phyloP scores from a whole-genome alignment of 2,329 filamentous ascomycete genomes.

The Colletotrichum euphorbiae region DNA sequence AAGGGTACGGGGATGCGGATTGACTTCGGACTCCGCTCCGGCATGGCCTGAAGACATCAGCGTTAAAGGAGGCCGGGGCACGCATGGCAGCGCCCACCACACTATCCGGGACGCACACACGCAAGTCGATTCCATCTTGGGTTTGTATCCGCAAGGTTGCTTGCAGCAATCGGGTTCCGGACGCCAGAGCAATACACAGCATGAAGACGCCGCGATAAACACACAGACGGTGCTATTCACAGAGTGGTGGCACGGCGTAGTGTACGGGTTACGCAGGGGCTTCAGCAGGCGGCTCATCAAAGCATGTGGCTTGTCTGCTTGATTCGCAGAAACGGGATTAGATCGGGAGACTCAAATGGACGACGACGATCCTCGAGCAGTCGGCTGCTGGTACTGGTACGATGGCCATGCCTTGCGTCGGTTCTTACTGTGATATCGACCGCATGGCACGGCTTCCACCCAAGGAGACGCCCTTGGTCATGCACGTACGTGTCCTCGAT shows the following conservation, averaged over 20 bases:
- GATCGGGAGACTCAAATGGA: no score
- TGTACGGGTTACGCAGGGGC: not conserved
- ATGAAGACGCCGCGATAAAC: slow-evolving; percentile 4
- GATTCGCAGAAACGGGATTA: not conserved
- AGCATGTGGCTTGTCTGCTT: not conserved
- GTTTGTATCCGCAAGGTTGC: not conserved
- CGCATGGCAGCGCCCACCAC: not conserved
- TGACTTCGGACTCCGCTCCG: slow-evolving; percentile 44
- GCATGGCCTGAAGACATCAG: slow-evolving; percentile 41
- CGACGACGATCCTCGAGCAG: slow-evolving; percentile 4
- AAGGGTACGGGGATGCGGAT: slow-evolving; percentile 30
- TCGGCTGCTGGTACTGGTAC: slow-evolving; percentile 6
- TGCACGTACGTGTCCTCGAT: slow-evolving; percentile 15
- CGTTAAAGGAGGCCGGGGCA: slow-evolving; percentile 9
- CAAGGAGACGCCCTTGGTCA: slow-evolving; percentile 2
- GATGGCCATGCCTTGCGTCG: not conserved
- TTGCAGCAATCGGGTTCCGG: slow-evolving; percentile 16
- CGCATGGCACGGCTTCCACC: not conserved
- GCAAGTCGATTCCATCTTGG: not conserved
- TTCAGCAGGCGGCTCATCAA: not conserved
- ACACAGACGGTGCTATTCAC: slow-evolving; percentile 4
- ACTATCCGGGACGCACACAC: not conserved
- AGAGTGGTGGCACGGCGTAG: not conserved
- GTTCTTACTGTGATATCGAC: not conserved
- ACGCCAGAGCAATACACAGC: not conserved